Conservation (phyloP, 2,329 filamentous ascomycete species). For the Aspergillus quadrilineatus region DNA sequence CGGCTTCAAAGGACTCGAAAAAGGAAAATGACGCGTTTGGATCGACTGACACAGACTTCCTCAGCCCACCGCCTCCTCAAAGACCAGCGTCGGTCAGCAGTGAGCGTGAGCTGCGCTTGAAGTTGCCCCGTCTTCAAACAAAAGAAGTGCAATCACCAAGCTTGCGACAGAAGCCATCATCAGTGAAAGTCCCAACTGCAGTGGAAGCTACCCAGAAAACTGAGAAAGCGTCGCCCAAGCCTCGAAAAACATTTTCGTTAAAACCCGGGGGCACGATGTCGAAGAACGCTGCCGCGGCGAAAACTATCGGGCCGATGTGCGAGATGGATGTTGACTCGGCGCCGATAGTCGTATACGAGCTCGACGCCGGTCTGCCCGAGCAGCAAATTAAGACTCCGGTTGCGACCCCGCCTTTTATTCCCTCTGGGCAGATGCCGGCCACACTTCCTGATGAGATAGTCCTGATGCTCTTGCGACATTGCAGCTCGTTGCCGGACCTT, state of each 20-base stretch:
- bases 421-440: slow-evolving; percentile 37
- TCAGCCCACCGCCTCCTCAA: slow-evolving; percentile 9
- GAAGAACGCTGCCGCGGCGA: slow-evolving; percentile 17
- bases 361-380: slow-evolving; percentile 30
- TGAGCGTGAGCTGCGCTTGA: slow-evolving; percentile 25
- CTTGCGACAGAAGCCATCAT: neutral
- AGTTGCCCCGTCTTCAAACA: slow-evolving; percentile 28
- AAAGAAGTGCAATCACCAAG: slow-evolving; percentile 13
- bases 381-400: slow-evolving; percentile 6
- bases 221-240: neutral
- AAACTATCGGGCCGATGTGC: slow-evolving; percentile 20
- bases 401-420: slow-evolving; percentile 16
- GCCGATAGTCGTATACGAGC: slow-evolving; percentile 33
- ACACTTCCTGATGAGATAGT: slow-evolving; percentile 52
- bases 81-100: slow-evolving; percentile 22
- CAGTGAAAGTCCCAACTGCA: neutral
- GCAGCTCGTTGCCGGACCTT: slow-evolving; percentile 54
- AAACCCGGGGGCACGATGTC: slow-evolving; percentile 26
- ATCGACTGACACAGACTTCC: slow-evolving; percentile 10
- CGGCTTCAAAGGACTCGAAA: neutral
- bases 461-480: slow-evolving; percentile 50
- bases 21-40: slow-evolving; percentile 14
- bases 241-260: slow-evolving; percentile 3
- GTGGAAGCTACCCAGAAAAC: neutral
- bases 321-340: slow-evolving; percentile 23